Evolutionary conservation across 306 rosid species (phyloP).

Genomic region (Purshia tridentata): DNA sequence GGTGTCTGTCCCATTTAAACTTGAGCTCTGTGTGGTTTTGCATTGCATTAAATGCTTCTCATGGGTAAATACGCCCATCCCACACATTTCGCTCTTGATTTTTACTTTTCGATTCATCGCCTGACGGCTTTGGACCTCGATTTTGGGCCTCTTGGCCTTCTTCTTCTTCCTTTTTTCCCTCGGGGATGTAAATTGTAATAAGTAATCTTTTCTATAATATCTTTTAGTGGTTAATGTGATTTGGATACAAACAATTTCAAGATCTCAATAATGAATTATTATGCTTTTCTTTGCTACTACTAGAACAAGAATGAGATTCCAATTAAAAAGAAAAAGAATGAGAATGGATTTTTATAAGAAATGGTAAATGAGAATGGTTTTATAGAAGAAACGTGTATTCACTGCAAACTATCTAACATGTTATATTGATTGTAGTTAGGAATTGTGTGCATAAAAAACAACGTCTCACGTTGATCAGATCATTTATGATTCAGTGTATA

Average conservation of each 20-base stretch:
- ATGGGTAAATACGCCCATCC: conserved; percentile 34
- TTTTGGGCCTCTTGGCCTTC: no score
- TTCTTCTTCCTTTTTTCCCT: neutral
- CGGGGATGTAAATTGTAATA: neutral
- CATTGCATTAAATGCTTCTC: conserved; percentile 42
- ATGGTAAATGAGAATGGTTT: no score
- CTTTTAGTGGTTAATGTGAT: neutral
- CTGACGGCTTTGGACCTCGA: conserved; percentile 16
- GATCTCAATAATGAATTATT: neutral
- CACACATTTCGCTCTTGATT: conserved; percentile 29
- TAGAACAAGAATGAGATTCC: neutral
- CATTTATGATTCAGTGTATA: no score
- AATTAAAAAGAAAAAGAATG: neutral
- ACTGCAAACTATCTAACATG: neutral
- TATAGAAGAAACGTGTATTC: neutral
- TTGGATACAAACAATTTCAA: neutral
- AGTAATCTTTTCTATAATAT: neutral
- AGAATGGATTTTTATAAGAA: no score
- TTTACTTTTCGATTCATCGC: conserved; percentile 23
- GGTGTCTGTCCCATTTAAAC: conserved; percentile 21
- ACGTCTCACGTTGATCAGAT: no score
- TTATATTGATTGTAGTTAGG: neutral
- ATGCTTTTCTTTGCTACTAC: neutral
- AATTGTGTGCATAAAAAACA: no score
- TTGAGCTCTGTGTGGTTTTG: conserved; percentile 12